A percentile compares a stretch with the other conserved stretches of the same genome.
phyloP scores from a whole-genome alignment of 768 basidiomycete genomes.

The Lactarius hengduanensis region DNA sequence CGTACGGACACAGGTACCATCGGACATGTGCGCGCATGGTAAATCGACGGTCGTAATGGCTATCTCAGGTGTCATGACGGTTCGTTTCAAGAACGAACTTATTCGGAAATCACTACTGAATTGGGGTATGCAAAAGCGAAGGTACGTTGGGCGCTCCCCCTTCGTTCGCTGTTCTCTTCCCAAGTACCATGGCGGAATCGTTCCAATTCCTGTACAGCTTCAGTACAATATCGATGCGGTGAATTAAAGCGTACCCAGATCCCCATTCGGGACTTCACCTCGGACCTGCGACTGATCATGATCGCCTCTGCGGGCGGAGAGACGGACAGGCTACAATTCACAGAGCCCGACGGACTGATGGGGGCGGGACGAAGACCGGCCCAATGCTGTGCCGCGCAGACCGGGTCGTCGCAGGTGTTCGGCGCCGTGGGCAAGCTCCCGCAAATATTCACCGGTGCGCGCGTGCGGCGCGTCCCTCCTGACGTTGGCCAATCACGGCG shows the following conservation, averaged over 20 bases:
- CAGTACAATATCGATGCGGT: constrained; percentile 70
- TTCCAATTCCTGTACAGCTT: too few relatives aligned
- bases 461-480: background rate
- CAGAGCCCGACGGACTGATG: constrained; percentile 97
- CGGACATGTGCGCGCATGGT: constrained; percentile 98
- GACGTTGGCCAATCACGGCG: background rate
- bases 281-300: constrained; percentile 91
- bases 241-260: constrained; percentile 94
- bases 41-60: constrained; percentile 98
- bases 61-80: constrained; percentile 98
- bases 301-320: constrained; percentile 95
- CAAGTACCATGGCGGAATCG: too few relatives aligned
- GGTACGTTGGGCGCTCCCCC: constrained; percentile 45
- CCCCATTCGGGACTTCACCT: constrained; percentile 83
- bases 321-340: constrained; percentile 89
- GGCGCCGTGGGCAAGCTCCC: constrained; percentile 86
- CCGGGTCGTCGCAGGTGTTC: constrained; percentile 93
- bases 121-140: constrained; percentile 79
- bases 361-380: constrained; percentile 97
- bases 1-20: constrained; percentile 70
- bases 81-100: constrained; percentile 90
- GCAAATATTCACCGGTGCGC: constrained; percentile 82
- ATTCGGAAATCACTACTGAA: constrained; percentile 47
- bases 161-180: too few relatives aligned
- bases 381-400: constrained; percentile 96